These are phyloP conservation scores for Caryopteris hybrid DNA, from an alignment of 305 asterid genomes.

Conservation along the genomic window DNA sequence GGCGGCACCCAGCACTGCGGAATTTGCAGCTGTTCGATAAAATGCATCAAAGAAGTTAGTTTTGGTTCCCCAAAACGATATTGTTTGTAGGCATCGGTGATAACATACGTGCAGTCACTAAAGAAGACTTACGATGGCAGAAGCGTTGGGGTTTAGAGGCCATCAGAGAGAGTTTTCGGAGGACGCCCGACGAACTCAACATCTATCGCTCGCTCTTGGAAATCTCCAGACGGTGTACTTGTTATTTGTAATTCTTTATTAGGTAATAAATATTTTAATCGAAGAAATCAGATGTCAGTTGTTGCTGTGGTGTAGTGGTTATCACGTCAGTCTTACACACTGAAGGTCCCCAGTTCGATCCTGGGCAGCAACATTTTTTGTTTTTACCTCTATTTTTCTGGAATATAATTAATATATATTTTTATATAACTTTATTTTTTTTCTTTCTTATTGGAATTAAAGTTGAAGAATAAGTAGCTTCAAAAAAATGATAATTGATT, in stretches of 20 bases:
- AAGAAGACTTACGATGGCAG: constrained; percentile 41
- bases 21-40: constrained; percentile 51
- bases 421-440: neutral
- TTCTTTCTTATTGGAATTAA: neutral
- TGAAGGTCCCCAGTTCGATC: constrained; percentile 78
- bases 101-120: neutral
- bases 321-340: no score
- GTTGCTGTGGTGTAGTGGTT: constrained; percentile 81
- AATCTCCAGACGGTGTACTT: neutral
- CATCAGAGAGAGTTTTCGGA: constrained; percentile 34
- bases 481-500: neutral
- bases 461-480: no score
- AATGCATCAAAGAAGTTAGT: constrained; percentile 16
- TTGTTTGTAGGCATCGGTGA: neutral
- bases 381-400: no score
- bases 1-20: constrained; percentile 25
- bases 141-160: constrained; percentile 53
- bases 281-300: neutral
- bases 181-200: constrained; percentile 24
- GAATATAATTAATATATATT: no score
- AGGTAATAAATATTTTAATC: neutral
- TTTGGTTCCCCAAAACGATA: neutral
- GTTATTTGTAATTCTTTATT: neutral
- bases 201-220: constrained; percentile 18
- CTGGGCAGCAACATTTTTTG: constrained; percentile 54